Percentiles rank a stretch among this genome's conserved stretches.
Evolutionary conservation across 768 basidiomycete species (phyloP).

Genomic region (Boletus tomentosulus): DNA sequence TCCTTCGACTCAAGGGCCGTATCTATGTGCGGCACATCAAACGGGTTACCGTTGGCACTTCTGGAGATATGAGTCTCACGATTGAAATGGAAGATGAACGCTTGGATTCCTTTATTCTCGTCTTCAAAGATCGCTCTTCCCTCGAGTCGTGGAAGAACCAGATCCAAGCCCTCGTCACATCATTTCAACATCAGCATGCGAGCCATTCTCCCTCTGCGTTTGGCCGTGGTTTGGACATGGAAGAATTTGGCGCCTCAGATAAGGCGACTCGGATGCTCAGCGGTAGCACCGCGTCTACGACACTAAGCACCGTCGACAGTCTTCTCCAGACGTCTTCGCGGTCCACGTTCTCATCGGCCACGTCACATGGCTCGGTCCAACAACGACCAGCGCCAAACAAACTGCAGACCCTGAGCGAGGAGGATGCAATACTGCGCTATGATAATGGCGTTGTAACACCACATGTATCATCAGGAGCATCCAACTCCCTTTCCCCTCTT

Average conservation of each 20-base stretch:
- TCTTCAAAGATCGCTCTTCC: slow-evolving; percentile 87
- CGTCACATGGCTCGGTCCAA: slow-evolving; percentile 58
- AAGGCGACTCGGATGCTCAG: slow-evolving; percentile 80
- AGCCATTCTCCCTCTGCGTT: slow-evolving; percentile 29
- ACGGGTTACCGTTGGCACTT: slow-evolving; percentile 76
- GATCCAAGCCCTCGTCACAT: slow-evolving; percentile 72
- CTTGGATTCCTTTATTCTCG: slow-evolving; percentile 91
- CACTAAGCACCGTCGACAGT: slow-evolving; percentile 58
- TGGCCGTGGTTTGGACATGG: slow-evolving; percentile 49
- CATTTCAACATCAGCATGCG: slow-evolving; percentile 58
- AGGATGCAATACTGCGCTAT: slow-evolving; percentile 60
- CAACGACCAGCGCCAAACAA: slow-evolving; percentile 40
- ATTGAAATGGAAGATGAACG: slow-evolving; percentile 97
- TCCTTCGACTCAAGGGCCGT: slow-evolving; percentile 87
- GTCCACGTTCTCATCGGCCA: slow-evolving; percentile 71
- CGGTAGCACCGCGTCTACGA: slow-evolving; percentile 61
- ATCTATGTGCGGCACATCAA: slow-evolving; percentile 96
- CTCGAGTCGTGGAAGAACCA: slow-evolving; percentile 86
- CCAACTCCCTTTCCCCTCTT: slow-evolving; percentile 76
- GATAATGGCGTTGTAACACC: slow-evolving; percentile 62
- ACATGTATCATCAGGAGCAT: slow-evolving; percentile 68
- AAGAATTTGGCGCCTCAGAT: slow-evolving; percentile 74
- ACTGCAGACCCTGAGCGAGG: slow-evolving; percentile 65
- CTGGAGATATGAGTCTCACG: slow-evolving; percentile 87
- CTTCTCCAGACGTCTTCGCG: slow-evolving; percentile 62